A percentile compares a stretch with the other conserved stretches of the same genome.
phyloP scores from a whole-genome alignment of 2,329 filamentous ascomycete species.

The Aspergillus viridinutans region DNA sequence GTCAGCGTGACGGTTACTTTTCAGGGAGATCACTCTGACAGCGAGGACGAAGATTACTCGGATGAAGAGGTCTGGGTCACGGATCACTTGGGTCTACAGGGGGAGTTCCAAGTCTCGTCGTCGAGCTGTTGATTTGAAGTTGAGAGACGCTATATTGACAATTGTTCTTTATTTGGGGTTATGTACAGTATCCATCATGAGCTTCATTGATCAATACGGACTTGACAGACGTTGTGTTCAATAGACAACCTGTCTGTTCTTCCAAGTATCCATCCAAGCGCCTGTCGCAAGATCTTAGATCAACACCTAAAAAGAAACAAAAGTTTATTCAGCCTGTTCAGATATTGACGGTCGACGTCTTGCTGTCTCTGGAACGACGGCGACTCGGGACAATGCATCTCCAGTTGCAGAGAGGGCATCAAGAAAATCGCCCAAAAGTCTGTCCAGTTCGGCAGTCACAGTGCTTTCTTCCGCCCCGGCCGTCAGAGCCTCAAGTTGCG shows the following conservation, averaged over 20 bases:
- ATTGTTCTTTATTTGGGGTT: not conserved
- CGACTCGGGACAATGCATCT: conserved; percentile 25
- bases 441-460: conserved; percentile 38
- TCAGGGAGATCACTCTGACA: conserved; percentile 20
- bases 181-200: not conserved
- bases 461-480: conserved; percentile 34
- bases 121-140: not conserved
- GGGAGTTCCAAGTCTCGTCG: conserved; percentile 12
- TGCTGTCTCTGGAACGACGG: conserved; percentile 8
- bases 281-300: not conserved
- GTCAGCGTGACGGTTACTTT: conserved; percentile 38
- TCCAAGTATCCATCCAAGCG: not conserved
- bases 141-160: not conserved
- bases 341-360: conserved; percentile 11
- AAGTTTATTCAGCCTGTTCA: conserved; percentile 13
- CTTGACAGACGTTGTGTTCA: not conserved
- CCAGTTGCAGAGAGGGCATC: conserved; percentile 36
- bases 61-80: conserved; percentile 47
- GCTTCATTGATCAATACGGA: not conserved
- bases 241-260: not conserved
- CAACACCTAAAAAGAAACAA: not conserved
- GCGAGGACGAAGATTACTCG: conserved; percentile 23
- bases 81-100: conserved; percentile 48
- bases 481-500: conserved; percentile 35
- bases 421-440: conserved; percentile 38